Conservation (phyloP, 1,284 basidiomycete genomes). For the Tranzscheliella williamsii region DNA sequence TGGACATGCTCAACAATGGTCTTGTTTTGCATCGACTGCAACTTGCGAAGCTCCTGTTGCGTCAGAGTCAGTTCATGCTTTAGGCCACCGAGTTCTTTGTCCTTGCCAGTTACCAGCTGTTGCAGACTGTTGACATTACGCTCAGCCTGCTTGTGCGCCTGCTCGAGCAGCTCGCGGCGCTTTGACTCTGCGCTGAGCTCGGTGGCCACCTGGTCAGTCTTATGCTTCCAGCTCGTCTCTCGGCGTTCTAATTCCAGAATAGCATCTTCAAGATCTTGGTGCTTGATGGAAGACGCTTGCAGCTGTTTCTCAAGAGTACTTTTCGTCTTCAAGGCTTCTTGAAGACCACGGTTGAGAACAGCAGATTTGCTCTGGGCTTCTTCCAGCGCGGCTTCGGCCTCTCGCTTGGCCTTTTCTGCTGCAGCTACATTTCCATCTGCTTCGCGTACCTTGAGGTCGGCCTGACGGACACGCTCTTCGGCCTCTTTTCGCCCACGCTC, state of each 20-base stretch:
- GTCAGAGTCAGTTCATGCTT: constrained; percentile 70
- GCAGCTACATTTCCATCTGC: constrained; percentile 68
- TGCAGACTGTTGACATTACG: constrained; percentile 66
- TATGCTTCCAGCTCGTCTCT: constrained; percentile 42
- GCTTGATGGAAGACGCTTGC: constrained; percentile 66
- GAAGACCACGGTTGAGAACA: constrained; percentile 35
- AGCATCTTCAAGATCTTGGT: constrained; percentile 52
- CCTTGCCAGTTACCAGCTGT: constrained; percentile 73
- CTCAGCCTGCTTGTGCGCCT: constrained; percentile 67
- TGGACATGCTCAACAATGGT: constrained; percentile 98
- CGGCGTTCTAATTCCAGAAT: constrained; percentile 45
- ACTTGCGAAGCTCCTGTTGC: constrained; percentile 70
- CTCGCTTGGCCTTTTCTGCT: constrained; percentile 73
- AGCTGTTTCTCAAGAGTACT: constrained; percentile 73
- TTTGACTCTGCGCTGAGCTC: constrained; percentile 53
- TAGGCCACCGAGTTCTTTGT: constrained; percentile 80
- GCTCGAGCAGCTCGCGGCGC: constrained; percentile 57
- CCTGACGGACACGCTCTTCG: constrained; percentile 9
- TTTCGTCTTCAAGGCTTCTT: constrained; percentile 28
- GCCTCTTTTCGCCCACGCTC: constrained; percentile 5
- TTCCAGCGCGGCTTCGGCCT: constrained; percentile 76
- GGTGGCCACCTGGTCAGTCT: constrained; percentile 36
- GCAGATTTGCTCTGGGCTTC: constrained; percentile 68
- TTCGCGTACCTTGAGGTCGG: constrained; percentile 51
- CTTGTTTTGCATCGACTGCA: constrained; percentile 80